Evolutionary conservation across 208 protist species (phyloP), one percentile per base, ranked within the genome.

Genomic region (Wallacemonas sp.): DNA sequence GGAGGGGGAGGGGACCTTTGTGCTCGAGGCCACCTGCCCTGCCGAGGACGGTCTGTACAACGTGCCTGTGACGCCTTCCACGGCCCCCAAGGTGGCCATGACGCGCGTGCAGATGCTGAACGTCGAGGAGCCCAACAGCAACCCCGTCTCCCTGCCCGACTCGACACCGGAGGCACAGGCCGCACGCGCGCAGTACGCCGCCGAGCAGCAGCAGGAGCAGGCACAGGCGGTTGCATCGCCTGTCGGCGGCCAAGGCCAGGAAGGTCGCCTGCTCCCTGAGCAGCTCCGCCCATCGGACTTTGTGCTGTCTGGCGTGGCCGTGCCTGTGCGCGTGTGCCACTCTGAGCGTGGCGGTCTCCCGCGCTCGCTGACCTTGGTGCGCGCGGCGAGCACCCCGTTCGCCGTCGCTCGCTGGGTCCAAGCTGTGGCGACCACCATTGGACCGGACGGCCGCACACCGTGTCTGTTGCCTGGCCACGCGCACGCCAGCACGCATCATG

Each of bases 271-370:
- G 42, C 20, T 39, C 23, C 33, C 54, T 31, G 20, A 23, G 32
- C 48, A 39, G 25, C 23, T 20, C 18, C 36, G 7, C 8, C 79
- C 74, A 2, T 7, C 71, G 2, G 79, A 81, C 44, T 85, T 77
- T 44, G 25, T 75, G 10, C 63, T 85, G 25, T 81, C 75, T 2
- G 42, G 61, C 18, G 49, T 49, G 46, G 48, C 20, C 20, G 67
- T 64, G 44, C 29, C 63, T 10, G 79, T 86, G 26, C 76, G 66
- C 1, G 79, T 86, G 64, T 86, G 79, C 65, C 74, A 81, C 45
- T 65, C 55, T 18, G 76, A 86, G 52, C 67, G 79, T 10, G 79
- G 76, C 1, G 79, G 75, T 5, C 72, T 86, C 1, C 76, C 79
- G 10, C 74, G 79, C 16, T 72, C 72, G 11, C 54, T 86, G 12